These are phyloP conservation scores for Rutstroemia sp. DNA, from an alignment of 2,329 filamentous ascomycete species.

Conservation along the genomic window DNA sequence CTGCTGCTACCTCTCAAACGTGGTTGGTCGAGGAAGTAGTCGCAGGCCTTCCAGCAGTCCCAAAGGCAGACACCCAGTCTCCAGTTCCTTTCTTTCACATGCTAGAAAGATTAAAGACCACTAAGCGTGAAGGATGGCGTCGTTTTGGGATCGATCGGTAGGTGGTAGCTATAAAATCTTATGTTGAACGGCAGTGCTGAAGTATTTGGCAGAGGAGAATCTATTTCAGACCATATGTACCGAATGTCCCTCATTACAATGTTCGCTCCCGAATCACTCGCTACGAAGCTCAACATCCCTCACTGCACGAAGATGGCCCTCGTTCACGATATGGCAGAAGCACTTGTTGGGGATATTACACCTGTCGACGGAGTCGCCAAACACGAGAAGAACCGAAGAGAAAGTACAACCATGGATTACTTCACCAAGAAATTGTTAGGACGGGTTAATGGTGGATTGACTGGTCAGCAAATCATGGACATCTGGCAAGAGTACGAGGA, in stretches of 20 bases:
- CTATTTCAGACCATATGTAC: constrained; percentile 98
- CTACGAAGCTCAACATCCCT: constrained; percentile 63
- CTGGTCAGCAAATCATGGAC: constrained; percentile 63
- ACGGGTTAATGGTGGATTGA: constrained; percentile 61
- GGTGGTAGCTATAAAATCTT: background rate
- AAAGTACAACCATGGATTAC: constrained; percentile 87
- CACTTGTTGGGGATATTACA: constrained; percentile 92
- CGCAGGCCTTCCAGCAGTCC: constrained; percentile 49
- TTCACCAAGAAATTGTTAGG: constrained; percentile 65
- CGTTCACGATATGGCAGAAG: constrained; percentile 95
- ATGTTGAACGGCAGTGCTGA: background rate
- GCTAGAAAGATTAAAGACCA: constrained; percentile 89
- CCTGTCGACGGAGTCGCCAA: constrained; percentile 83
- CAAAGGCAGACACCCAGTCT: constrained; percentile 55
- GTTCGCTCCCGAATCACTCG: constrained; percentile 72
- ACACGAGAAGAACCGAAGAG: constrained; percentile 79
- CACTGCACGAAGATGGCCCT: constrained; percentile 94
- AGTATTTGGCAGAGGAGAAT: constrained; percentile 57
- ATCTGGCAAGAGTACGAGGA: constrained; percentile 98
- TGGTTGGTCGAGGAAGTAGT: constrained; percentile 59
- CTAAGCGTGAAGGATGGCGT: constrained; percentile 91
- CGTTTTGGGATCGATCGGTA: constrained; percentile 69
- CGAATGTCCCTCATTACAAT: constrained; percentile 97
- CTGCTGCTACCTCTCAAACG: constrained; percentile 13
- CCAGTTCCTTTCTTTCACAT: constrained; percentile 92